Conservation (phyloP, 2,329 filamentous ascomycete species). For the Thielaviopsis musarum region DNA sequence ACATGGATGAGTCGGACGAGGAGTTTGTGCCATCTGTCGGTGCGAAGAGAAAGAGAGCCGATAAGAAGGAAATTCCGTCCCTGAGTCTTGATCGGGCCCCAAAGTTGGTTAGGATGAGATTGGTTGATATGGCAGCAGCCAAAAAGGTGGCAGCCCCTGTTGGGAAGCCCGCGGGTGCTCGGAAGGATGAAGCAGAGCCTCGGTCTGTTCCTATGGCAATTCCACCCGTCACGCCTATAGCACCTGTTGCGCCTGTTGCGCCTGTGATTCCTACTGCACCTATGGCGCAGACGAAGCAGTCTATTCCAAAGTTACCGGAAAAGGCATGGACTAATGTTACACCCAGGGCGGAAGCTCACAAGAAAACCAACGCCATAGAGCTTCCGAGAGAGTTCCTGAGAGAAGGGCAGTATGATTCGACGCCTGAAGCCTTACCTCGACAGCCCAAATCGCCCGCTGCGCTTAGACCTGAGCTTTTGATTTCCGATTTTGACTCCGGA, state of each 20-base stretch:
- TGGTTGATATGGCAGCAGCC: not conserved
- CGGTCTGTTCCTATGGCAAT: too few relatives aligned
- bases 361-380: not conserved
- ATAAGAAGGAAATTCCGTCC: not conserved
- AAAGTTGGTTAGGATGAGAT: not conserved
- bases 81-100: not conserved
- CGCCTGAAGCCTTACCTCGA: not conserved
- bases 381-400: too few relatives aligned
- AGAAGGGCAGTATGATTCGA: too few relatives aligned
- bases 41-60: not conserved
- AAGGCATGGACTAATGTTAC: not conserved
- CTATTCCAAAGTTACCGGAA: not conserved
- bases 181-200: not conserved
- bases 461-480: not conserved
- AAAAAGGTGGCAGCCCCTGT: not conserved
- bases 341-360: not conserved
- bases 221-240: not conserved
- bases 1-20: not conserved
- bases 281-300: not conserved
- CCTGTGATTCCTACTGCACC: not conserved
- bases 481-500: not conserved
- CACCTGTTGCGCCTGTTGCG: not conserved
- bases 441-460: not conserved
- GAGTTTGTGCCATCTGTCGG: not conserved
- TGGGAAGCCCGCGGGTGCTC: not conserved